Evolutionary conservation across 1,139 yeast species (phyloP).

Genomic region (Pneumocystis sp.): DNA sequence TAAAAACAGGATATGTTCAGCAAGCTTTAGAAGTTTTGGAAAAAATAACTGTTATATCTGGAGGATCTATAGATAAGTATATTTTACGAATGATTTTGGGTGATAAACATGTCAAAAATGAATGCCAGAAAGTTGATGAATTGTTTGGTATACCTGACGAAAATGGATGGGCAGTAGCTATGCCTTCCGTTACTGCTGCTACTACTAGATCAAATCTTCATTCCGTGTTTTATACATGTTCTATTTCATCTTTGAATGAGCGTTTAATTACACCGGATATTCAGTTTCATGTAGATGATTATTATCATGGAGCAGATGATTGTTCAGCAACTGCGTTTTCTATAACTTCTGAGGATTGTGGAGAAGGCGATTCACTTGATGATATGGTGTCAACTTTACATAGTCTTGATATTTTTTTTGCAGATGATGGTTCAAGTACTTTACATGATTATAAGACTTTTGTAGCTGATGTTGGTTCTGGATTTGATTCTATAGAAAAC

Average conservation of each 20-base stretch:
- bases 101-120: conserved; percentile 58
- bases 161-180: conserved; percentile 95
- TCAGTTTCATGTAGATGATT: conserved; percentile 18
- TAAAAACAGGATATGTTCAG: conserved; percentile 77
- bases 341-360: conserved; percentile 16
- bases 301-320: conserved; percentile 9
- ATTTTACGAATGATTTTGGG: conserved; percentile 86
- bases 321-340: conserved; percentile 15
- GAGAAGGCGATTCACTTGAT: conserved; percentile 32
- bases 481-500: conserved; percentile 42
- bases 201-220: conserved; percentile 85
- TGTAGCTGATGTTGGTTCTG: conserved; percentile 25
- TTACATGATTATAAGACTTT: conserved; percentile 23
- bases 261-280: conserved; percentile 16
- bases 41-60: conserved; percentile 71
- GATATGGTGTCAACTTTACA: conserved; percentile 96
- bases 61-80: conserved; percentile 79
- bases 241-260: conserved; percentile 22
- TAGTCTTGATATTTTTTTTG: conserved; percentile 81
- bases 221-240: conserved; percentile 82
- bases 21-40: conserved; percentile 81
- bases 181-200: conserved; percentile 82
- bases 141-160: conserved; percentile 92
- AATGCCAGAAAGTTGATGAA: conserved; percentile 74
- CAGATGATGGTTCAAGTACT: conserved; percentile 37